Conservation (phyloP, 306 rosid genomes). For the Vicia villosa region DNA sequence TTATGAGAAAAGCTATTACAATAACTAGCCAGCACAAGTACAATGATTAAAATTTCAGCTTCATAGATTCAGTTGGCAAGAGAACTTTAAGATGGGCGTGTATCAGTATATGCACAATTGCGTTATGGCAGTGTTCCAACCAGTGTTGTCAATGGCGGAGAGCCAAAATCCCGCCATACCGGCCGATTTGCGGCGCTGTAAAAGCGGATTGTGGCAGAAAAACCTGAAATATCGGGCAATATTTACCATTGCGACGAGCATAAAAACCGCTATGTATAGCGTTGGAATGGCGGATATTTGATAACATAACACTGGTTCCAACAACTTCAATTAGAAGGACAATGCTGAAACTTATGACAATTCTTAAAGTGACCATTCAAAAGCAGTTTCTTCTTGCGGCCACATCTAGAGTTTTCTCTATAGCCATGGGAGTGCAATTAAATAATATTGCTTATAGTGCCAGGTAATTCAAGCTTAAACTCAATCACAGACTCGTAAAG, state of each 20-base stretch:
- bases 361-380: not conserved
- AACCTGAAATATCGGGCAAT: too few species aligned
- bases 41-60: conserved; percentile 8
- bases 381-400: not conserved
- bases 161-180: too few species aligned
- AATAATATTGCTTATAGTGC: not conserved
- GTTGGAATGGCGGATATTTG: too few species aligned
- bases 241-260: too few species aligned
- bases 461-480: not conserved
- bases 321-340: too few species aligned
- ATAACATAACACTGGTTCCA: too few species aligned
- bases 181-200: too few species aligned
- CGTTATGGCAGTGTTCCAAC: not conserved
- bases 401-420: conserved; percentile 8
- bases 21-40: conserved; percentile 13
- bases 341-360: not conserved
- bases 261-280: too few species aligned
- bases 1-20: not conserved
- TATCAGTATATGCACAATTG: not conserved
- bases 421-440: not conserved
- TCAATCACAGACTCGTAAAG: not conserved
- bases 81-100: not conserved
- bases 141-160: too few species aligned
- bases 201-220: too few species aligned
- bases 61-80: conserved; percentile 2